Base-by-base conservation (phyloP, 257 asterid species). In the Cinchona pubescens region DNA sequence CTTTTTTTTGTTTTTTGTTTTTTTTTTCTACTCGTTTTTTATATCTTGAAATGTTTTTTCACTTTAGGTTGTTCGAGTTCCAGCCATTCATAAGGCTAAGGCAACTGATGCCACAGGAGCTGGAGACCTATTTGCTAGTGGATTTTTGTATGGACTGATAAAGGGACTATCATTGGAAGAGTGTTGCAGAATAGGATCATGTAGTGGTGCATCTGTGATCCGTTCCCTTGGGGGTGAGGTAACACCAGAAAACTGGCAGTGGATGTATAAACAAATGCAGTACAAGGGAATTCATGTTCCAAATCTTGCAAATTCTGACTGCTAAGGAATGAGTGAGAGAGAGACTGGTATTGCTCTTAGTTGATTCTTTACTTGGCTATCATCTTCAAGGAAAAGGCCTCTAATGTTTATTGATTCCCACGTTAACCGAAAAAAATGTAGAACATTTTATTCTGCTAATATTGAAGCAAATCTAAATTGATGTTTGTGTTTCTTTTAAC, bases 101-200 rank as follows among this genome's bases (percentile, higher is more conserved):
- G 94, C 96, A 0, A 85, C 85, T 27, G 98, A 95, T 79, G 96
- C 99, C 59, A 95, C 99, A 0, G 99, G 99, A 69, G 99, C 99
- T 0, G 99, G 99, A 10, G 99, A 95, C 86, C 94, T 95, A 27
- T 95, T 95, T 63, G 99, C 98, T 0, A 80, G 99, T 46, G 99
- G 99, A 10, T 95, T 92, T 85, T 73, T 95, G 76, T 95, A 92
- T 27, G 99, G 99, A 60, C 77, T 95, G 77, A 89, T 95, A 87
- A 90, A 86, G 71, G 98, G 96, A 18, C 72, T 88, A 1, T 75
- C 97, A 0, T 85, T 92, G 40, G 99, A 95, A 69, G 97, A 88
- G 70, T 92, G 97, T 85, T 95, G 99, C 65, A 84, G 85, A 81
- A 75, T 91, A 0, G 99, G 99, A 8, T 83, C 99, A 5, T 95